Evolutionary conservation across 2,329 filamentous ascomycete genomes (phyloP), one percentile per base, ranked within the genome.

Genomic region (Fusarium zealandicum): DNA sequence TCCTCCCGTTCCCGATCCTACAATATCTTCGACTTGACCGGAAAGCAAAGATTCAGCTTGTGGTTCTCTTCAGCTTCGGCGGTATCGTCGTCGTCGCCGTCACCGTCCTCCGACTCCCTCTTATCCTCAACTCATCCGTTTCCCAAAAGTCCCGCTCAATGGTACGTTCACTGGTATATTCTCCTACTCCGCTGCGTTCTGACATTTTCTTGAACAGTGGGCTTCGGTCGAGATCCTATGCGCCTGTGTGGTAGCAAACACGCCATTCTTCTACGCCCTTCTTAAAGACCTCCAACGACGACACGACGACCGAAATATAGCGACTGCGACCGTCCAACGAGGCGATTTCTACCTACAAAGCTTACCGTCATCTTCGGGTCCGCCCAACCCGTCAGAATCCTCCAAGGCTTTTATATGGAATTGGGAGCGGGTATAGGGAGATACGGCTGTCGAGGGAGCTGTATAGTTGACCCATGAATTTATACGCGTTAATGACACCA

Each of bases 191-290:
- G 1, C 3, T 10, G 6, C 13, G 33, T 11, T 4, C 38, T 60
- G 6, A 60, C 9, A 6, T 22, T 37, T 10, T 0, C 14, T 3
- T 27, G 4, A 7, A 16, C 7, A 71, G 69, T 71, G 69, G 69
- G 69, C 69, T 22, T 68, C 69, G 4, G 63, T 72, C 33, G 69
- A 71, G 54, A 71, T 71, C 6, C 56, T 71, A 1, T 71, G 69
- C 57, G 69, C 67, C 2, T 72, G 69, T 32, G 50, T 72, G 17
- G 69, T 71, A 11, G 64, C 69, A 22, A 71, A 71, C 31, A 67
- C 69, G 0, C 60, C 69, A 2, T 71, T 71, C 40, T 72, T 60
- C 35, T 72, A 68, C 52, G 68, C 68, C 0, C 43, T 71, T 0
- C 20, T 69, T 6, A 68, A 68, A 35, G 69, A 71, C 5, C 35